Percentiles rank a stretch among this genome's conserved stretches.
phyloP scores from a whole-genome alignment of 2,329 filamentous ascomycete genomes.

The Trichoderma lentiforme region DNA sequence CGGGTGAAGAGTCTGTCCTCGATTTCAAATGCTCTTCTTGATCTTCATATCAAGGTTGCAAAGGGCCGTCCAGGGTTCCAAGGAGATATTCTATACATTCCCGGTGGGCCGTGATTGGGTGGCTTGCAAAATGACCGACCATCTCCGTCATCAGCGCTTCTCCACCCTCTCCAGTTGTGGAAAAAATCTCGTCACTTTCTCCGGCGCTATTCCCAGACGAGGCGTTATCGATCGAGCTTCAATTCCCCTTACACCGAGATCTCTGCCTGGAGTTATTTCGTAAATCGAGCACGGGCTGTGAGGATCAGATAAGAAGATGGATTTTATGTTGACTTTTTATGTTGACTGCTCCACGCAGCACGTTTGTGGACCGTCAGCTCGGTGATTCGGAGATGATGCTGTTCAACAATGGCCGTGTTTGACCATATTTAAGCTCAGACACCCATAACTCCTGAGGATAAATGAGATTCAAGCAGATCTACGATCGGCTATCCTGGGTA shows the following conservation, averaged over 20 bases:
- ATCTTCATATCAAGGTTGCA: not conserved
- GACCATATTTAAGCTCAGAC: not conserved
- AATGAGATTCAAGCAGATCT: not conserved
- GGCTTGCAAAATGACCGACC: constrained; percentile 2
- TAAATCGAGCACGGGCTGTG: not conserved
- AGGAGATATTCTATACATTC: not conserved
- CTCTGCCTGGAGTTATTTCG: not conserved
- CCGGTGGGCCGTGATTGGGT: not conserved
- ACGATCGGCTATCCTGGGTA: not conserved
- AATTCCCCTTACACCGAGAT: not conserved
- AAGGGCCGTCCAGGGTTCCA: not conserved
- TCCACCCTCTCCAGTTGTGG: not conserved
- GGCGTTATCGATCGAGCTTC: not conserved
- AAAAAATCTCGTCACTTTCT: not conserved
- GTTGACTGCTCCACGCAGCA: not conserved
- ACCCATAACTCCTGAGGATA: not conserved
- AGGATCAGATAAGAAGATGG: not conserved
- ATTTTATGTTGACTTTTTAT: not conserved
- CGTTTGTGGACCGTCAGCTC: not conserved
- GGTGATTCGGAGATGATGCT: not conserved
- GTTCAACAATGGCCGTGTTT: not conserved
- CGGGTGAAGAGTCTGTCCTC: not conserved
- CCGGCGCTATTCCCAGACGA: not conserved
- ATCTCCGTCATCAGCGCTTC: constrained; percentile 2
- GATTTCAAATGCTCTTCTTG: not conserved